Conservation (phyloP, 441 rosid genomes). For the Populus hybrid region DNA sequence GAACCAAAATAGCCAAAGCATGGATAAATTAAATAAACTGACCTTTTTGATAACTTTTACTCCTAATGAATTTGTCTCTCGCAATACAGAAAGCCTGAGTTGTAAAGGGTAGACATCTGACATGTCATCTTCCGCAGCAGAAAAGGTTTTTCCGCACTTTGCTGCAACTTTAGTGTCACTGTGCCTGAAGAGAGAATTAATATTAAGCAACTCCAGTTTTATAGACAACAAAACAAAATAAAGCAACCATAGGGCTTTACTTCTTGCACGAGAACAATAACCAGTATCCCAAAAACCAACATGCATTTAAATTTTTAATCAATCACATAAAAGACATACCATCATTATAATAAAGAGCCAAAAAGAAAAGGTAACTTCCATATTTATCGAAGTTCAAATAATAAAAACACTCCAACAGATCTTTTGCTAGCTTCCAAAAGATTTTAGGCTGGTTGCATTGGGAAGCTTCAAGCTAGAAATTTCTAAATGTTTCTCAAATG, state of each 20-base stretch:
- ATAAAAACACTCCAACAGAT: not conserved
- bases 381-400: not conserved
- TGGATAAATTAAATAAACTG: too few species aligned
- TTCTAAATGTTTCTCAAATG: not conserved
- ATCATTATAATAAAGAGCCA: conserved; percentile 12
- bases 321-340: not conserved
- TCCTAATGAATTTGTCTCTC: too few species aligned
- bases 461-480: not conserved
- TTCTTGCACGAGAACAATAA: conserved; percentile 21
- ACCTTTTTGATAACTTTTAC: too few species aligned
- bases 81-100: too few species aligned
- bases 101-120: conserved; percentile 43
- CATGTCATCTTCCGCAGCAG: conserved; percentile 85
- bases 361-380: too few species aligned
- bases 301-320: not conserved
- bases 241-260: not conserved
- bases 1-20: too few species aligned
- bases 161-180: conserved; percentile 49
- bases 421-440: not conserved
- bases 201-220: not conserved
- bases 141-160: conserved; percentile 63
- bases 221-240: conserved; percentile 3
- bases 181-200: not conserved
- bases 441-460: not conserved
- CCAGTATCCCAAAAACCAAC: conserved; percentile 34